phyloP scores from a whole-genome alignment of 2,329 filamentous ascomycete genomes.

The Arthroderma sp. region DNA sequence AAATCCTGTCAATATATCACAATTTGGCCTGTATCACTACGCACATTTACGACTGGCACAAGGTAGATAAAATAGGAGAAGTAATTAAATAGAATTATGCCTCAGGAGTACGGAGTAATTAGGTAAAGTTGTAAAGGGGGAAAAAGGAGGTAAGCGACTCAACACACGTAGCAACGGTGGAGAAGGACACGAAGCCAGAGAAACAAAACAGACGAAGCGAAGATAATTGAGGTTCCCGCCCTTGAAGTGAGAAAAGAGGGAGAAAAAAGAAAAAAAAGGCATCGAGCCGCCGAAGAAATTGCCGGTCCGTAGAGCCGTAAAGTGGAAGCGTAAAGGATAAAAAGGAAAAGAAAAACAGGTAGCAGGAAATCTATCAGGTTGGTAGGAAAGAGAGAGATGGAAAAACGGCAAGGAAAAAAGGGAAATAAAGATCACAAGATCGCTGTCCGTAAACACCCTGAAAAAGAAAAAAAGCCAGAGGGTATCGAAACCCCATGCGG shows the following conservation, averaged over 20 bases:
- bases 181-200: not conserved
- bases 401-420: not conserved
- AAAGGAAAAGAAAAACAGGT: not conserved
- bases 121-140: not conserved
- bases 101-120: not conserved
- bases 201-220: not conserved
- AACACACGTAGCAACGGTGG: slow-evolving; percentile 1
- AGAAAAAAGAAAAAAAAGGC: not conserved
- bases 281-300: not conserved
- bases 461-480: slow-evolving; percentile 10
- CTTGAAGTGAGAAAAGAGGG: not conserved
- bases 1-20: not conserved
- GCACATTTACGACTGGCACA: no score
- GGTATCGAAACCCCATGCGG: slow-evolving; percentile 13
- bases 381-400: not conserved
- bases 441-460: slow-evolving; percentile 1
- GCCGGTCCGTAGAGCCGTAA: slow-evolving; percentile 2
- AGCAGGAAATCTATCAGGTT: not conserved
- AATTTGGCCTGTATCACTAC: not conserved
- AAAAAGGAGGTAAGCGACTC: not conserved
- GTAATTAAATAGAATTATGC: not conserved
- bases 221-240: not conserved
- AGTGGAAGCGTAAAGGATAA: not conserved
- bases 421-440: not conserved
- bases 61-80: not conserved